Base-by-base conservation (phyloP, 176 grass and related monocot genomes). In the Carex littledalei region DNA sequence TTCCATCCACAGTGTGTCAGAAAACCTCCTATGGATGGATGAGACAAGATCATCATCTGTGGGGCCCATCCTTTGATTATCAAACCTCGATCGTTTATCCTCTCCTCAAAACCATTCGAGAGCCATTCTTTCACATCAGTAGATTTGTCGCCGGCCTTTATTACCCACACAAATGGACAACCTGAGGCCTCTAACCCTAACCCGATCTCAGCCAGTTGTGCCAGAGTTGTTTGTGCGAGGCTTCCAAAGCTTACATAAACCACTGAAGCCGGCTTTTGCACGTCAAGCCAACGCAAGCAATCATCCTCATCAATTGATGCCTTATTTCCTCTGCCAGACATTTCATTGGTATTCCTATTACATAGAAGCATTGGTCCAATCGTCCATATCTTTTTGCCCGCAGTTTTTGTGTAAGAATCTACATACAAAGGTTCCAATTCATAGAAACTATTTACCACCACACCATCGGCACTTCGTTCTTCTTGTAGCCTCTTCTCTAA, bases 221-320 rank as follows among this genome's bases (percentile, higher is more conserved):
- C n/a, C n/a, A 13, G 56, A 90, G 78, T 20, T 1, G 86, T 89
- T 31, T 69, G 52, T 20, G 81, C 58, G 4, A 97, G 76, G 84
- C 92, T 97, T 6, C 92, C 94, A 35, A 97, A 97, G 39, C 92
- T 89, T 5, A 90, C 92, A 67, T 92, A 94, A 79, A 90, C 84
- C 14, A 94, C 94, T 1, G 92, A 94, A 10, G 67, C 64, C 31
- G 84, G 76, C 68, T 86, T 76, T 85, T 54, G 90, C 0, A 80
- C 53, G 85, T 89, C 87, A 31, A 97, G 85, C 94, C 90, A 97
- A 10, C 22, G 56, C 78, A 92, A 45, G 70, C 94, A 97, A 3
- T 55, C 54, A n/a, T 70, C 29, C 58, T 88, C 87, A 78, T 94
- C 90, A 80, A 92, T 65, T 18, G 90, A 84, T 8, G 88, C 67